Percentiles rank a stretch among this genome's conserved stretches.
These are phyloP conservation scores for Grosmannia serpens DNA, from an alignment of 2,329 filamentous ascomycete genomes.

Conservation along the genomic window DNA sequence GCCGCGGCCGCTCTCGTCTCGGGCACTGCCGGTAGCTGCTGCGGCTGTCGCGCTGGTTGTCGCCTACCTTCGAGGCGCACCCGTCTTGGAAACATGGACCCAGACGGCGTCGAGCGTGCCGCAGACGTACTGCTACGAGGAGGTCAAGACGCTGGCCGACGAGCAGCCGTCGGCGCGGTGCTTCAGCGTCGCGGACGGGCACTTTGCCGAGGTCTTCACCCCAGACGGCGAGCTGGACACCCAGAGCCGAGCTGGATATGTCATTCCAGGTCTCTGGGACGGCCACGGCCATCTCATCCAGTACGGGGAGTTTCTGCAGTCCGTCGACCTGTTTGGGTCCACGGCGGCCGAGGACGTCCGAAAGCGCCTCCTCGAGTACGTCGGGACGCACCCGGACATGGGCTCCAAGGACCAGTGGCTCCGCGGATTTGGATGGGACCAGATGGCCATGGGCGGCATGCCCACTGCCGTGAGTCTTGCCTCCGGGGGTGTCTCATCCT, in stretches of 20 bases:
- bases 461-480: conserved; percentile 45
- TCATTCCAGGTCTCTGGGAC: conserved; percentile 58
- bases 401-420: conserved; percentile 49
- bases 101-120: not conserved
- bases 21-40: not conserved
- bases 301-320: conserved; percentile 55
- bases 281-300: conserved; percentile 56
- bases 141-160: conserved; percentile 28
- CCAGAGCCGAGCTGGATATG: conserved; percentile 32
- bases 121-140: conserved; percentile 30
- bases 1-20: not conserved
- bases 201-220: conserved; percentile 37
- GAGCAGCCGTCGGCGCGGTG: conserved; percentile 32
- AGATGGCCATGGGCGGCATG: conserved; percentile 52
- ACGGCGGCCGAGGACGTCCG: conserved; percentile 43
- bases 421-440: conserved; percentile 60
- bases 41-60: not conserved
- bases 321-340: conserved; percentile 51
- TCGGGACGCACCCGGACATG: conserved; percentile 33
- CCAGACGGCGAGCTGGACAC: conserved; percentile 19
- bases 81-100: not conserved
- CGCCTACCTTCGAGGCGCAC: not conserved
- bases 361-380: conserved; percentile 38
- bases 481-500: not conserved
- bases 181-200: conserved; percentile 42